phyloP scores from a whole-genome alignment of 2,329 filamentous ascomycete genomes.

The Leptographium flavum region DNA sequence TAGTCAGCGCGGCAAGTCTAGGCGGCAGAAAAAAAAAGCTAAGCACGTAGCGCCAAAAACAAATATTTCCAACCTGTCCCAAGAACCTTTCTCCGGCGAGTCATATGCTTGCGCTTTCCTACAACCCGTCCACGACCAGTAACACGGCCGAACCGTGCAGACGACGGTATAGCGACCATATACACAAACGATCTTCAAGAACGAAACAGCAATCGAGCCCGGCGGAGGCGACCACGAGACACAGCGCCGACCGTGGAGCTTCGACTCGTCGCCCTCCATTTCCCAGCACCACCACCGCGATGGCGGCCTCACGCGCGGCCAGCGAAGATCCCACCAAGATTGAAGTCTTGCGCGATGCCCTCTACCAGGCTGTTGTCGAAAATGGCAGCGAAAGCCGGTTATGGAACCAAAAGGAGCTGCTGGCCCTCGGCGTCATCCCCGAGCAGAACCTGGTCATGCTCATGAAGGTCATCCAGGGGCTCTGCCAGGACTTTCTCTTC shows the following conservation, averaged over 20 bases:
- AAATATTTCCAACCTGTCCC: neutral
- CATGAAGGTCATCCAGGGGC: slow-evolving; percentile 38
- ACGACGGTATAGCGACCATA: no score
- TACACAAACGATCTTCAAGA: no score
- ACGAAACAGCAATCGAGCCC: no score
- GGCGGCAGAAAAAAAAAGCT: slow-evolving; percentile 4
- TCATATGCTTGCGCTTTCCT: no score
- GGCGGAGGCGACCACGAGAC: no score
- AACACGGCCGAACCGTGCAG: no score
- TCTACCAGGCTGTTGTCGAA: slow-evolving; percentile 41
- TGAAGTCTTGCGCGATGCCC: slow-evolving; percentile 36
- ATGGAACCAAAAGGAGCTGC: slow-evolving; percentile 44
- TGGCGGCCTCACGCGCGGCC: slow-evolving; percentile 8
- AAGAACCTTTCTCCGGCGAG: no score
- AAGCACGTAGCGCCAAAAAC: neutral
- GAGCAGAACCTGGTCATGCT: slow-evolving; percentile 40
- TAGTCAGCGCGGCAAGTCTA: neutral
- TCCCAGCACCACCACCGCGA: no score
- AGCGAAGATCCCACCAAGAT: slow-evolving; percentile 25
- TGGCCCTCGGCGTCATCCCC: slow-evolving; percentile 42
- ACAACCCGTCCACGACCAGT: no score
- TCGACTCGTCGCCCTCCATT: no score
- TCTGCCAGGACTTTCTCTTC: slow-evolving; percentile 47
- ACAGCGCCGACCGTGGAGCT: no score
- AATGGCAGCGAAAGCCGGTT: slow-evolving; percentile 31